Conservation (phyloP, 2,329 filamentous ascomycete genomes). For the Emmonsia crescens region DNA sequence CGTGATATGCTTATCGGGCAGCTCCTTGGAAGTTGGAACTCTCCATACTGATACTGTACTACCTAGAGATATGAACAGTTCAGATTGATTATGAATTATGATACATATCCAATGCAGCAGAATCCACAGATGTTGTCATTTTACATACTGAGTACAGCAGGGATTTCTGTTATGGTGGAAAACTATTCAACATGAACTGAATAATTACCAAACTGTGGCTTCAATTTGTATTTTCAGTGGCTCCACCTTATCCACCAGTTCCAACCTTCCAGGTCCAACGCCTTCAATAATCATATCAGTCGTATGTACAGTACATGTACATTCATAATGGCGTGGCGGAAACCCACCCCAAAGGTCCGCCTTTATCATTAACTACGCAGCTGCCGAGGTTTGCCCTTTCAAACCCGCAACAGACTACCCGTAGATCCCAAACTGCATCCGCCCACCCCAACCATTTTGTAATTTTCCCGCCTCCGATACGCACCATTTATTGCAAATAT, state of each 20-base stretch:
- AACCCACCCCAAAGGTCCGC: neutral
- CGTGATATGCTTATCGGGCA: neutral
- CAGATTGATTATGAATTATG: no score
- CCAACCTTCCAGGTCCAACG: neutral
- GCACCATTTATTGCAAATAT: slow-evolving; percentile 36
- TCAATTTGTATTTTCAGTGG: no score
- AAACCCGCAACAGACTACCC: neutral
- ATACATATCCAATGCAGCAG: neutral
- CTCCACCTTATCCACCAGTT: no score
- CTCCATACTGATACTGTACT: no score
- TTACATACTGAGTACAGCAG: neutral
- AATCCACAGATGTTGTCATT: neutral
- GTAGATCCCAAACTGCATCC: neutral
- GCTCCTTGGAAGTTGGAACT: neutral
- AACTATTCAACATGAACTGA: neutral
- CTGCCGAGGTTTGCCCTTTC: neutral
- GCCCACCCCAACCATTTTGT: neutral
- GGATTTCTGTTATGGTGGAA: neutral
- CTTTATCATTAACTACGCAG: neutral
- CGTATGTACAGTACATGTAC: neutral
- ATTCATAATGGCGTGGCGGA: neutral
- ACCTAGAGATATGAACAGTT: no score
- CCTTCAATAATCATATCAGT: neutral
- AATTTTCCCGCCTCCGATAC: neutral
- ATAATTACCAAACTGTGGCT: no score